Conservation (phyloP, 768 basidiomycete species). For the Macrolepiota dolichaula region DNA sequence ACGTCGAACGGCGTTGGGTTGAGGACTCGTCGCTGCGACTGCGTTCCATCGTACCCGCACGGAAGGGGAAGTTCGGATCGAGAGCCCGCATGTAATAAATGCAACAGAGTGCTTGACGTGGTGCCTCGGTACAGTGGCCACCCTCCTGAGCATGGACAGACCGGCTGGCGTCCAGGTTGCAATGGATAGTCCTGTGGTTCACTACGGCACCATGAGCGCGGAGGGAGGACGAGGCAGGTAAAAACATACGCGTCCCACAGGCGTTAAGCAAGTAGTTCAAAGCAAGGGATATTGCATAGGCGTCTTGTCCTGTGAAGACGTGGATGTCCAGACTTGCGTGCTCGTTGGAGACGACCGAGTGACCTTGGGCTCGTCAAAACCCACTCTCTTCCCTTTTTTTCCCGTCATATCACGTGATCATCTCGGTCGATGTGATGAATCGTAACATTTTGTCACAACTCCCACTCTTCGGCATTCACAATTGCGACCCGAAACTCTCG, state of each 20-base stretch:
- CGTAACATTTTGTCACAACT: not conserved
- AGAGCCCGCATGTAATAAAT: conserved; percentile 3
- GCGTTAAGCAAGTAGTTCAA: not conserved
- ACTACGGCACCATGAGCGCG: not conserved
- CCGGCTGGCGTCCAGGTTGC: conserved; percentile 10
- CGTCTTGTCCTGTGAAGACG: not conserved
- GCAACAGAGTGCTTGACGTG: conserved; percentile 7
- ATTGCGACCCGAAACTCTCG: too few relatives aligned
- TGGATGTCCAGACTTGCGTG: not conserved
- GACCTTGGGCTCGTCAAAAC: not conserved
- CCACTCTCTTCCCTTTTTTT: not conserved
- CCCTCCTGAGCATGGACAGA: conserved; percentile 13
- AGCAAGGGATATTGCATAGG: conserved; percentile 8
- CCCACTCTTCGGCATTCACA: too few relatives aligned
- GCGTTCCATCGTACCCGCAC: conserved; percentile 1
- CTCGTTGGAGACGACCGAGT: not conserved
- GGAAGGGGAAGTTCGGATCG: not conserved
- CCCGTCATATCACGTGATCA: conserved; percentile 4
- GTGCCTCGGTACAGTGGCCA: conserved; percentile 7
- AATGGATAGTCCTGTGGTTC: conserved; percentile 5
- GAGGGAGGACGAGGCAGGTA: not conserved
- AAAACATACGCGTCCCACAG: conserved; percentile 8
- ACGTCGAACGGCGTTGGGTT: not conserved
- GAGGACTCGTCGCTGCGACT: not conserved
- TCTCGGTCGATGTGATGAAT: not conserved